Conservation (phyloP, 441 rosid genomes). For the Adansonia gregorii region DNA sequence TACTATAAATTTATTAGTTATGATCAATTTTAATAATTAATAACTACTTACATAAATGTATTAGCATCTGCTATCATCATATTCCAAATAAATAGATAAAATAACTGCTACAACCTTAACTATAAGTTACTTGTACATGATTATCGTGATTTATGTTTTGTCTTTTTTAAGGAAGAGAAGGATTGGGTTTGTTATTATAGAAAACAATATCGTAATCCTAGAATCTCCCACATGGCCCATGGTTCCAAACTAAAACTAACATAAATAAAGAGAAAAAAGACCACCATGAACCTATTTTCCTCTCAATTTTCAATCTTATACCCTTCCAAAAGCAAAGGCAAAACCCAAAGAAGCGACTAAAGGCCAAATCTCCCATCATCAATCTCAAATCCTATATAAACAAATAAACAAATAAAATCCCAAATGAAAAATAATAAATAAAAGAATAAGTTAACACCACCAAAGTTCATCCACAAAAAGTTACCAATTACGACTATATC, state of each 20-base stretch:
- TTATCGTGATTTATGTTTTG: not conserved
- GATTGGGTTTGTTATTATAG: not conserved
- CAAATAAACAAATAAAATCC: not conserved
- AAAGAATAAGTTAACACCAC: conserved; percentile 28
- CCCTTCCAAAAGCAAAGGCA: not conserved
- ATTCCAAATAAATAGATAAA: not conserved
- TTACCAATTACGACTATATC: conserved; percentile 20
- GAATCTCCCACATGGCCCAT: conserved; percentile 37
- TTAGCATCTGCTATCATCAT: too few species aligned
- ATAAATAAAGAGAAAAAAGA: not conserved
- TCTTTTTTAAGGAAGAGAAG: not conserved
- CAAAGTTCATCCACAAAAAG: conserved; percentile 29
- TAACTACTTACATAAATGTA: too few species aligned
- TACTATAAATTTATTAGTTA: too few species aligned
- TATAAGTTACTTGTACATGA: not conserved
- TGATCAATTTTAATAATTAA: too few species aligned
- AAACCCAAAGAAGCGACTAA: conserved; percentile 32
- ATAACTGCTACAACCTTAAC: not conserved
- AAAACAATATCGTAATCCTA: conserved; percentile 33
- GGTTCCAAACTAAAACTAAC: conserved; percentile 28
- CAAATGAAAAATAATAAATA: not conserved
- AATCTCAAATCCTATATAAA: conserved; percentile 30
- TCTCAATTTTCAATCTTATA: not conserved
- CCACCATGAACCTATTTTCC: not conserved
- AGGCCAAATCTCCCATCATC: conserved; percentile 45